Base-by-base conservation (phyloP, 176 grass and related monocot species). In the Canna indica region DNA sequence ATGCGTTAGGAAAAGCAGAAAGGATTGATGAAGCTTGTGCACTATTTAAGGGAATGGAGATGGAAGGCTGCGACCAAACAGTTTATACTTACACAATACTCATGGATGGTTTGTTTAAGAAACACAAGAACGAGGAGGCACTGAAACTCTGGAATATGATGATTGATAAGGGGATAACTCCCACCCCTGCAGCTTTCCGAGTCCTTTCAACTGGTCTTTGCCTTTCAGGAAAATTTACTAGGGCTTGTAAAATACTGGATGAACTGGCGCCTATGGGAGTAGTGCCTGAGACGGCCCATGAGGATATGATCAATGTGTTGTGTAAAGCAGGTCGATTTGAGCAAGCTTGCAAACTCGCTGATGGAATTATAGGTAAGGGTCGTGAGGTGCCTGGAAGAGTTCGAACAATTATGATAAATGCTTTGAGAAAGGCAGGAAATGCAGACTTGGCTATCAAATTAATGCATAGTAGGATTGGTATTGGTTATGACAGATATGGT, bases 401-500 rank as follows among this genome's bases (percentile, higher is more conserved):
- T 70, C 76, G 94, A 52, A 97, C 89, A 0, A 74, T 85, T 68
- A 92, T 97, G 94, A 97, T 97, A 53, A 90, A 90, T 73, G 88
- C 93, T 16, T 79, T 97, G 13, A 83, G 89, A 75, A 92, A 97
- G 82, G 84, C 89, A 2, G 93, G 93, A 63, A 97, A 92, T 78
- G 88, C 82, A 4, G 88, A 97, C 47, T 75, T 97, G 30, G 86
- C 93, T 27, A 60, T 97, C 66, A 92, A 92, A 69, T 47, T 92
- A 31, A 76, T 92, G 56, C 89, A 97, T 45, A 97, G 93, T 70
- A 97, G 87, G 69, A 85, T 97, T 50, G 93, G 82, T 74, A 90
- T 97, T 78, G 86, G 86, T 5, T 97, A 97, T 68, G 86, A 92
- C 25, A 85, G 93, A 83, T 97, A 81, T 78, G 94, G 94, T 75